Conservation (phyloP, 805 yeast genomes). For the Teunomyces funiuensis region DNA sequence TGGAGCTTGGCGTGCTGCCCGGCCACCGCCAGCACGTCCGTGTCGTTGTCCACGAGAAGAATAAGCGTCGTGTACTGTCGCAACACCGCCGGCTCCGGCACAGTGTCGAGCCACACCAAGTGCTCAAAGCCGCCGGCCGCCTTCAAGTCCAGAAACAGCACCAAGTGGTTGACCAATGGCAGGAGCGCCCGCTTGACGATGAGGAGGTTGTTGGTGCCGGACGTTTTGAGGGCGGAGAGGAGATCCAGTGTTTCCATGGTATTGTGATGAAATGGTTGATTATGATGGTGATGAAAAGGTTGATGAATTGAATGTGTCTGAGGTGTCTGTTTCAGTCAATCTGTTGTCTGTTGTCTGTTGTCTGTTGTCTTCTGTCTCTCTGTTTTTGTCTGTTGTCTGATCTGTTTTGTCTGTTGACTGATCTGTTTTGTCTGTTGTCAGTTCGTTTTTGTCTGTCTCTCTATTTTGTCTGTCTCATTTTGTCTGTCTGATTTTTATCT, state of each 20-base stretch:
- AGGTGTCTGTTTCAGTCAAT: no score
- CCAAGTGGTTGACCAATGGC: constrained; percentile 49
- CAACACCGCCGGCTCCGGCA: constrained; percentile 11
- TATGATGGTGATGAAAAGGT: no score
- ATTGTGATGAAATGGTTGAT: not conserved
- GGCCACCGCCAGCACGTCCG: constrained; percentile 17
- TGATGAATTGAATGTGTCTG: no score
- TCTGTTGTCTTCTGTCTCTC: no score
- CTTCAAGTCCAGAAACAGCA: constrained; percentile 55
- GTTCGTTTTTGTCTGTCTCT: no score
- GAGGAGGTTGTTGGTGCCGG: constrained; percentile 23
- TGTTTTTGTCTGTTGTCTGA: no score
- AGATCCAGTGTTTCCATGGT: constrained; percentile 2
- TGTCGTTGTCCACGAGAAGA: constrained; percentile 13
- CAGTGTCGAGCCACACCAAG: constrained; percentile 13
- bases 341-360: not conserved
- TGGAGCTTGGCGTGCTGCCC: constrained; percentile 13
- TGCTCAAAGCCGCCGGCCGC: constrained; percentile 45
- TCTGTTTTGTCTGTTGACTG: no score
- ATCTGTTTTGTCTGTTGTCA: no score
- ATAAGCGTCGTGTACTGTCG: constrained; percentile 19
- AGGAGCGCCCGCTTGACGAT: constrained; percentile 49
- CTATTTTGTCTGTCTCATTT: no score
- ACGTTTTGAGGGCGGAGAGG: constrained; percentile 23
- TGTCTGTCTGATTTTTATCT: no score